A percentile compares a stretch with the other conserved stretches of the same genome.
phyloP scores from a whole-genome alignment of 805 yeast species.

The Saturnispora dispora region DNA sequence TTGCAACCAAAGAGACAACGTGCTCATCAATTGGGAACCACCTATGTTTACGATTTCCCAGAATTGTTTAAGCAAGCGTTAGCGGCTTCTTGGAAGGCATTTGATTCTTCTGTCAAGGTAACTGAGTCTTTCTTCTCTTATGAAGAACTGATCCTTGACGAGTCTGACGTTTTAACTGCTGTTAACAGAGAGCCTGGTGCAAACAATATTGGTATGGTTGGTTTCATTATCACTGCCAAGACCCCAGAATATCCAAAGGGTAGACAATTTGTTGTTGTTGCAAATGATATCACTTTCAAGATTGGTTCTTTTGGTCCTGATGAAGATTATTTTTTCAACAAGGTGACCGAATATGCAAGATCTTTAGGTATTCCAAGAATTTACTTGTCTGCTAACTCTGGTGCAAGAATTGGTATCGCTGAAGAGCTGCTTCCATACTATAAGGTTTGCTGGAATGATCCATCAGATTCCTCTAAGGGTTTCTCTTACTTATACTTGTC shows the following conservation, averaged over 20 bases:
- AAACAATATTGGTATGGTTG: constrained; percentile 95
- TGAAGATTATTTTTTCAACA: constrained; percentile 87
- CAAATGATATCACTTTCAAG: constrained; percentile 95
- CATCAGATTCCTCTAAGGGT: constrained; percentile 68
- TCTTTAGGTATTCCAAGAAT: constrained; percentile 89
- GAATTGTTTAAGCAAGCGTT: constrained; percentile 94
- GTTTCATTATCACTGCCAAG: constrained; percentile 80
- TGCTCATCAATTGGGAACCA: constrained; percentile 97
- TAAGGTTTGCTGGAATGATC: constrained; percentile 89
- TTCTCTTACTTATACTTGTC: constrained; percentile 81
- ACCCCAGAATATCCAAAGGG: constrained; percentile 98
- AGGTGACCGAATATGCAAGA: constrained; percentile 88
- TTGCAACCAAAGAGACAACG: constrained; percentile 97
- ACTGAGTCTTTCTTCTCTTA: constrained; percentile 74
- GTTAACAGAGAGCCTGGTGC: constrained; percentile 95
- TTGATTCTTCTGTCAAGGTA: constrained; percentile 42
- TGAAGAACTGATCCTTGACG: constrained; percentile 78
- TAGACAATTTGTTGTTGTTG: constrained; percentile 84
- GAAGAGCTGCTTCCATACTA: constrained; percentile 86
- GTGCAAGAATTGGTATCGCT: constrained; percentile 98
- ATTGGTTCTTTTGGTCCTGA: constrained; percentile 98
- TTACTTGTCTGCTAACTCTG: constrained; percentile 95
- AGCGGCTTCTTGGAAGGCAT: constrained; percentile 72
- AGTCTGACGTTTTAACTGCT: constrained; percentile 71
- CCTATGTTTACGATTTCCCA: constrained; percentile 98